Evolutionary conservation across 176 grass and related monocot genomes (phyloP), one percentile per base, ranked within the genome.

Genomic region (Ananas comosus): DNA sequence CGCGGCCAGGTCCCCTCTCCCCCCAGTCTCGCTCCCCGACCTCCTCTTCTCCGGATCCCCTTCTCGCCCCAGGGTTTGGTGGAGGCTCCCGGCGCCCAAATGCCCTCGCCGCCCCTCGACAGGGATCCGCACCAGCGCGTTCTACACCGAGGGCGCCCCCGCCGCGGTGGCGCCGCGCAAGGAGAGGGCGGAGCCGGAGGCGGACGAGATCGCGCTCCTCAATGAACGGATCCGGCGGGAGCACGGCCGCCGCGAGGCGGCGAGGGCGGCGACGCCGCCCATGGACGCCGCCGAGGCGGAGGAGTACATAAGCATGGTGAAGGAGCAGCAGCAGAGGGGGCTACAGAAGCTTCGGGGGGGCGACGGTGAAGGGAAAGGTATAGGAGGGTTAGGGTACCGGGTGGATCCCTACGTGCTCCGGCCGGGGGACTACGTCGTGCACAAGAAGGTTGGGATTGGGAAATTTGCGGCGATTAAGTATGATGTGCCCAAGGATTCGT

Each of bases 381-480:
- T 21, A 64, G 69, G 82, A 76, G 89, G 88, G 65, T 82, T 97
- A 6, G 93, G 93, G 48, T 91, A 97, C 51, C 79, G 84, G 51
- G 89, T 87, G 23, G 88, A 97, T 76, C 93, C 86, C 14, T 81
- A 81, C 57, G 72, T 88, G 76, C 86, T 97, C 69, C 69, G 78
- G 48, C 74, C 86, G 10, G 89, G 89, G 65, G 86, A 97, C 71
- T 97, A 92, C 71, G 86, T 97, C 18, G 89, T 97, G 66, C 93
- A 92, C 69, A 97, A 87, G 85, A 97, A 87, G 70, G 93, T 92
- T 42, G 93, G 89, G n/a, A 81, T 97, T 27, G 93, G 86, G 10
- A 92, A 97, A 59, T 97, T 97, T 59, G 84, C 73, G 56, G 88
- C 79, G 67, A 97, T 90, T 51, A 92, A 88, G 70, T 77, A 68